Evolutionary conservation across 2,329 filamentous ascomycete species (phyloP).

Genomic region (Trichothecium roseum): DNA sequence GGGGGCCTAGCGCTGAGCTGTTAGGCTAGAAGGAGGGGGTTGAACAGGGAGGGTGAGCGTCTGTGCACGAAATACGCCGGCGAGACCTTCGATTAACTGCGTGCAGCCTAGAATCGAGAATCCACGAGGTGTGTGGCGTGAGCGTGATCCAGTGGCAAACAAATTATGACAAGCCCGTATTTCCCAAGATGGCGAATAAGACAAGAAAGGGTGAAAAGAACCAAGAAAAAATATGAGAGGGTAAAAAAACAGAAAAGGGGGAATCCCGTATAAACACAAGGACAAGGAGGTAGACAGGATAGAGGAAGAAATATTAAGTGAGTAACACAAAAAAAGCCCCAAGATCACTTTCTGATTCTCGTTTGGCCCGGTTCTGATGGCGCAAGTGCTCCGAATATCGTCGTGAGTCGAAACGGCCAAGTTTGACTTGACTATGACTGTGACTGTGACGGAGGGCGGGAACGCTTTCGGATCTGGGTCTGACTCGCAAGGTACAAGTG

Average conservation of each 20-base stretch:
- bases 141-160: too few relatives aligned
- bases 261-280: too few relatives aligned
- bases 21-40: conserved; percentile 5
- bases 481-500: conserved; percentile 37
- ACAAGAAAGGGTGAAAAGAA: not conserved
- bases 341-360: conserved; percentile 22
- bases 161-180: too few relatives aligned
- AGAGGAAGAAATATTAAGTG: not conserved
- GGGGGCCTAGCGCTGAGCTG: conserved; percentile 1
- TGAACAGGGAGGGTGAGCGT: not conserved
- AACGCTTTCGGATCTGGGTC: conserved; percentile 11
- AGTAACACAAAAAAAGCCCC: not conserved
- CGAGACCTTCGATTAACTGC: not conserved
- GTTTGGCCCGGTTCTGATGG: too few relatives aligned
- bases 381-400: too few relatives aligned
- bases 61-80: not conserved
- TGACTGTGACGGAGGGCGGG: too few relatives aligned
- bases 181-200: too few relatives aligned
- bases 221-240: not conserved
- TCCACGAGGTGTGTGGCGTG: not conserved
- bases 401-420: too few relatives aligned
- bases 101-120: too few relatives aligned
- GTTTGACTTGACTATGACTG: conserved; percentile 12
- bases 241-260: too few relatives aligned
- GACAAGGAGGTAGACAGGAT: too few relatives aligned